A percentile compares a stretch with the other conserved stretches of the same genome.
Evolutionary conservation across 1,284 basidiomycete genomes (phyloP).

Genomic region (Amylostereum areolatum): DNA sequence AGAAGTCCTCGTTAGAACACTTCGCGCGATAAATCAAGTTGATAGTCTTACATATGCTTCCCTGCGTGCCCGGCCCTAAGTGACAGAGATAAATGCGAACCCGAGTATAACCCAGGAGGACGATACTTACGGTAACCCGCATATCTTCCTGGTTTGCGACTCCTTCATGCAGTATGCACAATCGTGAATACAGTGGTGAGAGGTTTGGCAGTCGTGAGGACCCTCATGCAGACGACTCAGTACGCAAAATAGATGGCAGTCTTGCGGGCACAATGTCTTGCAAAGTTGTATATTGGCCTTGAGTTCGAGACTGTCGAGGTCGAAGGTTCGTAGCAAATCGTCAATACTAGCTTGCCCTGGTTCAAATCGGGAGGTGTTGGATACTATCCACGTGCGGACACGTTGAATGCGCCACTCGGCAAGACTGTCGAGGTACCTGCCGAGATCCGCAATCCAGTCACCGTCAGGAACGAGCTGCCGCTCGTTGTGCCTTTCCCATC

Average conservation of each 20-base stretch:
- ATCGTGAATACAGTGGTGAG: slow-evolving; percentile 35
- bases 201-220: slow-evolving; percentile 42
- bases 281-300: slow-evolving; percentile 43
- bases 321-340: slow-evolving; percentile 37
- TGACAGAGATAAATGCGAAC: background rate
- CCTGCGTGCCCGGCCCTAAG: slow-evolving; percentile 49
- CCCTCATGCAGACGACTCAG: slow-evolving; percentile 35
- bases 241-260: slow-evolving; percentile 44
- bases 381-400: slow-evolving; percentile 43
- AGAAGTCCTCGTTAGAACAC: background rate
- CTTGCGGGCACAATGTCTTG: slow-evolving; percentile 29
- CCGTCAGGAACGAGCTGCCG: slow-evolving; percentile 31
- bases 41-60: slow-evolving; percentile 22
- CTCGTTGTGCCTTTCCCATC: slow-evolving; percentile 23
- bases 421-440: slow-evolving; percentile 30
- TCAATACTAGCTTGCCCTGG: slow-evolving; percentile 37
- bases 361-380: slow-evolving; percentile 43
- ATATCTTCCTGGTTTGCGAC: no score
- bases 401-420: slow-evolving; percentile 35
- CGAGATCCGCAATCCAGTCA: slow-evolving; percentile 35
- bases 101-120: no score
- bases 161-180: slow-evolving; percentile 33
- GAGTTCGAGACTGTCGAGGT: slow-evolving; percentile 36
- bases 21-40: no score
- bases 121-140: no score